Evolutionary conservation across 1,139 yeast species (phyloP).

Genomic region (Eremothecium coryli): DNA sequence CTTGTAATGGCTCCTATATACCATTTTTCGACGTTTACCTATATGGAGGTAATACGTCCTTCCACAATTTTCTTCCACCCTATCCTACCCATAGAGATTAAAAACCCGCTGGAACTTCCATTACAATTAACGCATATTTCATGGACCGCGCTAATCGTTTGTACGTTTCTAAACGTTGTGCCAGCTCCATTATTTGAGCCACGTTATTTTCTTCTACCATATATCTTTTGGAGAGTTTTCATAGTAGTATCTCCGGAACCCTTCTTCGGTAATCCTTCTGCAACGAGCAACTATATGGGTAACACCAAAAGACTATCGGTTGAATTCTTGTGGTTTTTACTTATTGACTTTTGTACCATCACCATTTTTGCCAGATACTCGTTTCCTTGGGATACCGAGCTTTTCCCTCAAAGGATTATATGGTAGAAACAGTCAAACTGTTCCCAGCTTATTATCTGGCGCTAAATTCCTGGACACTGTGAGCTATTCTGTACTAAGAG

Average conservation of each 20-base stretch:
- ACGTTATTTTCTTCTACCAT: slow-evolving; percentile 80
- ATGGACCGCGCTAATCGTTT: slow-evolving; percentile 41
- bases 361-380: slow-evolving; percentile 50
- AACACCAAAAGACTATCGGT: slow-evolving; percentile 35
- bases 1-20: slow-evolving; percentile 51
- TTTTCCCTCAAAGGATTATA: slow-evolving; percentile 64
- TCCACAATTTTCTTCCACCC: slow-evolving; percentile 32
- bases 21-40: slow-evolving; percentile 55
- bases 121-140: slow-evolving; percentile 35
- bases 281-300: slow-evolving; percentile 15
- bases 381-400: slow-evolving; percentile 61
- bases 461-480: too few relatives aligned
- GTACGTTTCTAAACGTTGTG: slow-evolving; percentile 52
- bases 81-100: slow-evolving; percentile 31
- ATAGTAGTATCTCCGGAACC: slow-evolving; percentile 37
- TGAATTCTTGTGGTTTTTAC: slow-evolving; percentile 56
- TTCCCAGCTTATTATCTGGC: too few relatives aligned
- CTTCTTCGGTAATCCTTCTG: slow-evolving; percentile 18
- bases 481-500: too few relatives aligned
- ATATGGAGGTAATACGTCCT: slow-evolving; percentile 33
- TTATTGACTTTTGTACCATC: slow-evolving; percentile 46
- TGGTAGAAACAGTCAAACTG: slow-evolving; percentile 69
- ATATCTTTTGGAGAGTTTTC: slow-evolving; percentile 60
- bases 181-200: slow-evolving; percentile 95
- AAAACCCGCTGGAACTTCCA: slow-evolving; percentile 30